These are phyloP conservation scores for Populus tomentosa DNA, from an alignment of 441 rosid species.

Conservation along the genomic window DNA sequence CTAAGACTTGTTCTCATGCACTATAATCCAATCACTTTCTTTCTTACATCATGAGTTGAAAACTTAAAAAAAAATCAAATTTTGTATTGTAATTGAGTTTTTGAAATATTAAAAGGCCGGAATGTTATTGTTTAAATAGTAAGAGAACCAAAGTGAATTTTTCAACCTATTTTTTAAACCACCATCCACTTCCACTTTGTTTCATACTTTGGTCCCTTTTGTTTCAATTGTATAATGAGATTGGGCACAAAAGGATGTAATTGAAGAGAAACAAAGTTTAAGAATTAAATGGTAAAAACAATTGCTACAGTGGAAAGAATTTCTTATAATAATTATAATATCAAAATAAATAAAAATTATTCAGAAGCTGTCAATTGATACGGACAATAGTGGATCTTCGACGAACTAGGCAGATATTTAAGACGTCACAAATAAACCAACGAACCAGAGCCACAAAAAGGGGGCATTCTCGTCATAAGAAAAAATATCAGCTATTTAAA, in stretches of 20 bases:
- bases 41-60: not conserved
- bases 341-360: too few species aligned
- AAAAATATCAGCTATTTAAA: not conserved
- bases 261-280: too few species aligned
- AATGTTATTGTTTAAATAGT: too few species aligned
- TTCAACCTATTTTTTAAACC: not conserved
- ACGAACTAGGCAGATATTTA: slow-evolving; percentile 19
- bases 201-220: not conserved
- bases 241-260: too few species aligned
- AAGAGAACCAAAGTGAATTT: not conserved
- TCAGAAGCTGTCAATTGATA: too few species aligned
- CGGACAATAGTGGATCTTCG: not conserved
- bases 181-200: not conserved
- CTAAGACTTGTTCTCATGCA: not conserved
- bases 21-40: not conserved
- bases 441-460: slow-evolving; percentile 9
- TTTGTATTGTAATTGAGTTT: too few species aligned
- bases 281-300: too few species aligned
- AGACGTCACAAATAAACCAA: slow-evolving; percentile 21
- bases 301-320: too few species aligned
- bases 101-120: not conserved
- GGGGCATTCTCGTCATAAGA: slow-evolving; percentile 33
- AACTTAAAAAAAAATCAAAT: too few species aligned
- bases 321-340: too few species aligned
- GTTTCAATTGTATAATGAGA: not conserved